Conservation (phyloP, 768 basidiomycete species). For the Lactarius vividus region DNA sequence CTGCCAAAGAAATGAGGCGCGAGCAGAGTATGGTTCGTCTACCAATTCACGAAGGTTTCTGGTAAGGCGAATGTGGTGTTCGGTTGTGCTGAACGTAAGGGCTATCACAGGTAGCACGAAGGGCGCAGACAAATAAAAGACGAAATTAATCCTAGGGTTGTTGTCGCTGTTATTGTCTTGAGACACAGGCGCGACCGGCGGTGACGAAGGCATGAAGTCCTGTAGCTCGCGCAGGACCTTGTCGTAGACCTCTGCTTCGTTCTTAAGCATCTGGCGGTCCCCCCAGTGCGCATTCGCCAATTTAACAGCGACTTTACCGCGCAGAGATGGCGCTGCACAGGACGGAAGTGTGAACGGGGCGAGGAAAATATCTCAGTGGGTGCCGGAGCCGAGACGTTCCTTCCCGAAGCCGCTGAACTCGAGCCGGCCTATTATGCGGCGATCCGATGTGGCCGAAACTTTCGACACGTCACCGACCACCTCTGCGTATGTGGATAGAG, state of each 20-base stretch:
- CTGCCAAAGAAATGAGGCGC: neutral
- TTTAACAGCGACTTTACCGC: slow-evolving; percentile 32
- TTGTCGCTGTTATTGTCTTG: no score
- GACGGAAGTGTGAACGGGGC: slow-evolving; percentile 55
- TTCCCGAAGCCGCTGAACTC: slow-evolving; percentile 40
- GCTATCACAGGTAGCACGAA: no score
- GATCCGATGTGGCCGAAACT: neutral
- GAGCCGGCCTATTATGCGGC: slow-evolving; percentile 29
- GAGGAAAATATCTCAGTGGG: slow-evolving; percentile 53
- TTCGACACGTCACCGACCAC: no score
- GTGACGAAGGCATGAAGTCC: no score
- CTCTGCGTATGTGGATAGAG: neutral
- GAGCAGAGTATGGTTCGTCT: neutral
- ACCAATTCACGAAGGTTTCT: neutral
- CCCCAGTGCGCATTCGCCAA: slow-evolving; percentile 5
- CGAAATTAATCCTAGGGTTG: no score
- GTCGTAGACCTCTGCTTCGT: slow-evolving; percentile 47
- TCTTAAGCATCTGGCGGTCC: slow-evolving; percentile 26
- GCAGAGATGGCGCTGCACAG: neutral
- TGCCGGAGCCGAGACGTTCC: slow-evolving; percentile 41
- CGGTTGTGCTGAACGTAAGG: no score
- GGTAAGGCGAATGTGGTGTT: no score
- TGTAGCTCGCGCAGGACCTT: slow-evolving; percentile 45
- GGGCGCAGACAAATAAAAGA: no score
- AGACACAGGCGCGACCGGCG: no score